Base-by-base conservation (phyloP, 1,139 yeast genomes). In the Geotrichum europaeum region DNA sequence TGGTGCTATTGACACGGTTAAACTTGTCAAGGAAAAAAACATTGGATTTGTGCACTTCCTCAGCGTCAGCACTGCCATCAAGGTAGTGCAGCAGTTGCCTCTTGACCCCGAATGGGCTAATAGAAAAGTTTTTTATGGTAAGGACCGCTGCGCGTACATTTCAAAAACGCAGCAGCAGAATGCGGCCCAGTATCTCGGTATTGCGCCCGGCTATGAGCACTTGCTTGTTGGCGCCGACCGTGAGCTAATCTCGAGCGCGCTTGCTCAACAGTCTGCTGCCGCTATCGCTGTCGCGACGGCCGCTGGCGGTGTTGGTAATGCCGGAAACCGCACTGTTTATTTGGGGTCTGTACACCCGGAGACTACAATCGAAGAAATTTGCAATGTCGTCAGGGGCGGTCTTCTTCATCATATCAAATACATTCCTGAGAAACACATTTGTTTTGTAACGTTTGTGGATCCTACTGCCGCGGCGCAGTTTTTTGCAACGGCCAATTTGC, bases 141-240 rank as follows among this genome's bases (percentile, higher is more conserved):
- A 88, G 74, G 97, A 92, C 74, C 81, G 96, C 73, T 89, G 96
- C 69, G 83, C 84, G 3, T 81, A 81, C 70, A 89, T 92, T 58
- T 90, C 97, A 49, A 90, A 89, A 73, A 89, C 97, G 34, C 97
- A 94, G 75, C 97, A 91, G 75, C 97, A 92, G 72, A 91, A 92
- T 73, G 98, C 98, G 25, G 97, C 97, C 9, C 96, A 92, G 75
- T 92, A 90, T 72, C 78, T 92, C 63, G 97, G 97, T 1, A 81
- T 91, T 67, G 91, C 92, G 51, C 96, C 96, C 25, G 96, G 96
- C 32, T 84, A 86, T 83, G 96, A 89, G 71, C 91, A 88, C 70
- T 79, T 89, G 62, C 86, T 86, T 32, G 86, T 91, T 51, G 87
- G 87, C 63, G 90, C 92, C 25, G 96, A 91, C 72, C 78, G 89